Evolutionary conservation across 805 yeast species (phyloP), one percentile per base, ranked within the genome.

Genomic region (Metschnikowia proteae): DNA sequence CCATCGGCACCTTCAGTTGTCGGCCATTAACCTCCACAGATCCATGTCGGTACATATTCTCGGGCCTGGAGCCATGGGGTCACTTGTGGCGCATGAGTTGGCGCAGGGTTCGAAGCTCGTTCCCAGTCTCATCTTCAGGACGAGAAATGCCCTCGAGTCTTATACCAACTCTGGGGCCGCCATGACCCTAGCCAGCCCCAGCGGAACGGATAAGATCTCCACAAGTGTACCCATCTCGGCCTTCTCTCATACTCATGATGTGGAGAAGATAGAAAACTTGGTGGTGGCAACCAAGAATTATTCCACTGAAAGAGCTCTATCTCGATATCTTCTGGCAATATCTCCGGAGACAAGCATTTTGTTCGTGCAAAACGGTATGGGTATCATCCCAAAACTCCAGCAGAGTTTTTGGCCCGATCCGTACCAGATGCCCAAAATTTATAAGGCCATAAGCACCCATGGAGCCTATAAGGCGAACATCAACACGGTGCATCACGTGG

Each of bases 361-460:
- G 39, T 63, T 91, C 23, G 57, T 91, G n/a, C 98, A 88, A 48
- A 88, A 94, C 63, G 99, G 90, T 1, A 75, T 90, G 73, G 98
- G 98, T 7, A 73, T 80, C 37, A 62, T 76, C 5, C 86, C 78
- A 9, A 73, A 75, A 48, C 57, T 88, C 8, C 62, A 70, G n/a
- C 61, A 66, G 1, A 60, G 67, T 23, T 64, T 81, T 6, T 87
- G 92, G 90, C 80, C 80, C 3, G 58, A 65, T 3, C 38, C 39
- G 1, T 45, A 51, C 1, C 57, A 53, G 0, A 62, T 80, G 46
- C 96, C 97, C 0, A 72, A 70, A 11, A 50, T 89, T 5, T 80
- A 75, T 59, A 86, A 82, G 60, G 97, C 91, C 46, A 82, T 91
- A 25, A 85, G 86, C 38, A 80, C 87, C 3, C 97, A 92, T 64